A percentile compares a stretch with the other conserved stretches of the same genome.
phyloP scores from a whole-genome alignment of 768 basidiomycete genomes.

The Tricholoma matsutake region DNA sequence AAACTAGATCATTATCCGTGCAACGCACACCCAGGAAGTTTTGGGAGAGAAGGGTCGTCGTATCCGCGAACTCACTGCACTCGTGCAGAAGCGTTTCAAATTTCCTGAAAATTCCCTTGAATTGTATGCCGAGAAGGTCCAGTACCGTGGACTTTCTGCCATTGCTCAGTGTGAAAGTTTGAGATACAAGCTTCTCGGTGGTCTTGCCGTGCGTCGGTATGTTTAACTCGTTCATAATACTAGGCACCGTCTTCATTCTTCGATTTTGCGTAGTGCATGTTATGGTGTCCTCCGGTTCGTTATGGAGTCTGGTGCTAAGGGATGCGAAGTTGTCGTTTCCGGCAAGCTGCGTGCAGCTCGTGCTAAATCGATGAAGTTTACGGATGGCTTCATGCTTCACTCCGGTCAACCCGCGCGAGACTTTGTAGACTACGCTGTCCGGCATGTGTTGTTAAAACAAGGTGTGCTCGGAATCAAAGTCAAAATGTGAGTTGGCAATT shows the following conservation, averaged over 20 bases:
- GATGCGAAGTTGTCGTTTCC: constrained; percentile 98
- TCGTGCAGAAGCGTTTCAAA: constrained; percentile 99
- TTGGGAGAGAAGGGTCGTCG: constrained; percentile 99
- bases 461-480: constrained; percentile 99
- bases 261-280: constrained; percentile 66
- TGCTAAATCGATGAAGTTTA: constrained; percentile 99
- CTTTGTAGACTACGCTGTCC: constrained; percentile 96
- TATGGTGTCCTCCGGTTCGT: constrained; percentile 99
- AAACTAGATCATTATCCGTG: constrained; percentile 94
- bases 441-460: constrained; percentile 96
- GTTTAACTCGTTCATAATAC: constrained; percentile 24
- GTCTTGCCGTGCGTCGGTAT: constrained; percentile 96
- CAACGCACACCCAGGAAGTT: constrained; percentile 98
- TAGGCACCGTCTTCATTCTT: background rate
- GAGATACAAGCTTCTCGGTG: constrained; percentile 98
- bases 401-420: constrained; percentile 97
- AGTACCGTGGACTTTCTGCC: constrained; percentile 96
- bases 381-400: constrained; percentile 99
- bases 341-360: constrained; percentile 99
- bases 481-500: constrained; percentile 70
- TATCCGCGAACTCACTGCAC: constrained; percentile 96
- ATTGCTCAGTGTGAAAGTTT: constrained; percentile 98
- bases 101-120: constrained; percentile 99
- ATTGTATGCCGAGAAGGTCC: constrained; percentile 99
- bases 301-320: constrained; percentile 99